Base-by-base conservation (phyloP, 2,329 filamentous ascomycete genomes). In the Cladophialophora carrionii region DNA sequence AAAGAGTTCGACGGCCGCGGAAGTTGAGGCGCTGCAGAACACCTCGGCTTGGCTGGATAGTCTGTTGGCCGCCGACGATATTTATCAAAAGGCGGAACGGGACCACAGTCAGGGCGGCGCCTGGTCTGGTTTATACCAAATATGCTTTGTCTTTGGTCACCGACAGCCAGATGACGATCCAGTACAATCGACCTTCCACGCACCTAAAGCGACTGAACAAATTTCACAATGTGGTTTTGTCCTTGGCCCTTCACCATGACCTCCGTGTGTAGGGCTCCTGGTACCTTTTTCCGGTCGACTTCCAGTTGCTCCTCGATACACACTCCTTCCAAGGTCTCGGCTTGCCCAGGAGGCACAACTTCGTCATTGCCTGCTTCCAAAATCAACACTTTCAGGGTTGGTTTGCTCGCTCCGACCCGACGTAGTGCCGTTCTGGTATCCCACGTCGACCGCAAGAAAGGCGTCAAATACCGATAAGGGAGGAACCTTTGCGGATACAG, bases 401-500 rank as follows among this genome's bases (percentile, higher is more conserved):
- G 57, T 10, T 63, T 60, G 31, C 51, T 56, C n/a, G 51, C 51
- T 6, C 78, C 76, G 26, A 84, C 76, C 8, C 68, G 71, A 3
- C 73, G 73, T 63, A 84, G 65, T 1, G 81, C 78, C 0, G 63
- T 69, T 26, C 76, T 74, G 54, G 76, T 82, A 68, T 84, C 80
- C 83, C 84, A 85, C 52, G 77, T 78, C 62, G 80, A 92, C 70
- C 89, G 82, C 10, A 93, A 80, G 72, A 93, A 92, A 0, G 88
- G 88, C 81, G 87, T 86, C 0, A 94, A 80, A 73, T 93, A 87
- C 54, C 85, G 84, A 74, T 94, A 94, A 0, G 90, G 90, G 6
- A 93, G 79, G 89, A 90, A 93, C 71, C 85, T 90, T 71, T 92
- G 89, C 0, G 90, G 90, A 72, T 93, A 94, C 2, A 94, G 76